Conservation (phyloP, 2,329 filamentous ascomycete species). For the Aspergillus aculeatus region DNA sequence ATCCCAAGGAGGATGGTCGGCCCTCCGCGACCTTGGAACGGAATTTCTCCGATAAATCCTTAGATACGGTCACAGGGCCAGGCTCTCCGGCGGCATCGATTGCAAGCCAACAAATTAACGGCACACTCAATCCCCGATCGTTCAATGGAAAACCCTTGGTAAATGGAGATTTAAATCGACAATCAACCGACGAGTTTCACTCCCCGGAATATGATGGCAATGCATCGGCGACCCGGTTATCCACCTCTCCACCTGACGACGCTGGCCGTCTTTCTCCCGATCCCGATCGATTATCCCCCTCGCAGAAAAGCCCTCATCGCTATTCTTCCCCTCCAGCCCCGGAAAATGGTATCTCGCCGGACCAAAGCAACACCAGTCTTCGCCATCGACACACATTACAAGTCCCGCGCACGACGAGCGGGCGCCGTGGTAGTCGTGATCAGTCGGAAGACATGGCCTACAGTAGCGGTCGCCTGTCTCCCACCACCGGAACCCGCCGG, state of each 20-base stretch:
- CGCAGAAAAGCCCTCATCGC: constrained; percentile 32
- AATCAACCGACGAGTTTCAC: constrained; percentile 32
- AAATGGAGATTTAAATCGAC: constrained; percentile 33
- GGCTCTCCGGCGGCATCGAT: constrained; percentile 27
- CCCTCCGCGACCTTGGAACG: constrained; percentile 29
- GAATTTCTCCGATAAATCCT: constrained; percentile 26
- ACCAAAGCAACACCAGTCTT: constrained; percentile 58
- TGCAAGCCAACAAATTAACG: constrained; percentile 29
- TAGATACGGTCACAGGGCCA: constrained; percentile 28
- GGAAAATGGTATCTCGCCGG: constrained; percentile 53
- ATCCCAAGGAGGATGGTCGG: constrained; percentile 32
- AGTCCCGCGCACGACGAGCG: constrained; percentile 69
- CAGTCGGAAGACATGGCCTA: constrained; percentile 61
- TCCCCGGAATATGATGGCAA: constrained; percentile 29
- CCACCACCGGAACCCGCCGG: constrained; percentile 63
- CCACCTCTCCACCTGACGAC: constrained; percentile 36
- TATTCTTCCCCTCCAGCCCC: constrained; percentile 54
- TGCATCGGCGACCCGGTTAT: constrained; percentile 31
- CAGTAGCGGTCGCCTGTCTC: constrained; percentile 80
- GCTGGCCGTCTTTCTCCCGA: constrained; percentile 33
- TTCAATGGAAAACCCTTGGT: constrained; percentile 29
- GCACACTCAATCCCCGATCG: constrained; percentile 24
- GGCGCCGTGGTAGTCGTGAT: constrained; percentile 65
- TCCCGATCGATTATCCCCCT: constrained; percentile 29
- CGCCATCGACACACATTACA: constrained; percentile 87